Conservation (phyloP, 1,284 basidiomycete species). For the Rhodotorula mucilaginosa region DNA sequence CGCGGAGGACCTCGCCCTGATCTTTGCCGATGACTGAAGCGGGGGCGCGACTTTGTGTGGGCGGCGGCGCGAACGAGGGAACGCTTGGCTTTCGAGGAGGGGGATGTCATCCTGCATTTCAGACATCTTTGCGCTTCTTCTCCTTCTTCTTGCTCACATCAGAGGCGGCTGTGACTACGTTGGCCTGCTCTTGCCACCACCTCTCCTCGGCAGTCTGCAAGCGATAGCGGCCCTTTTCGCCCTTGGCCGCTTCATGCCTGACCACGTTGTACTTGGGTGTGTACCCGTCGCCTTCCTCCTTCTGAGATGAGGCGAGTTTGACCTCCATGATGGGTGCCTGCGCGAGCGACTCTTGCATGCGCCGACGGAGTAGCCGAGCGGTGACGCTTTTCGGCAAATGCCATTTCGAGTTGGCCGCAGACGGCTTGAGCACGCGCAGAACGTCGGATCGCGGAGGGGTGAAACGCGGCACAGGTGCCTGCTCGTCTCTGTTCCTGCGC, state of each 20-base stretch:
- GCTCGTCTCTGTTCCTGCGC: neutral
- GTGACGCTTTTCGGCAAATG: conserved; percentile 33
- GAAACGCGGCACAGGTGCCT: neutral
- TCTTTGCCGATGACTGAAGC: conserved; percentile 27
- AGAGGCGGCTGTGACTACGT: neutral
- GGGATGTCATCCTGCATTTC: neutral
- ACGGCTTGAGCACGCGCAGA: conserved; percentile 11
- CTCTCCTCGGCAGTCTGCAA: conserved; percentile 8
- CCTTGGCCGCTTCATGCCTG: conserved; percentile 4
- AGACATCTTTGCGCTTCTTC: neutral
- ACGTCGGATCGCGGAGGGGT: neutral
- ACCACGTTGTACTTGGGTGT: conserved; percentile 4
- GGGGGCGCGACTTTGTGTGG: too few species aligned
- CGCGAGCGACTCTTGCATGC: conserved; percentile 28
- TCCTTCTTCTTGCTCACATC: neutral
- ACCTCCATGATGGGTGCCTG: conserved; percentile 21
- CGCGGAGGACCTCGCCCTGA: conserved; percentile 37
- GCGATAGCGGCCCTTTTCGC: conserved; percentile 8
- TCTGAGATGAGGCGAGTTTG: neutral
- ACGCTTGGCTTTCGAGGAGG: neutral
- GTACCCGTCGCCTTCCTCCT: neutral
- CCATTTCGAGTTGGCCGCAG: conserved; percentile 23
- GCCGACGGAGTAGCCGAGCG: conserved; percentile 33
- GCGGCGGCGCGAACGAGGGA: too few species aligned
- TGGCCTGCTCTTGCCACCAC: conserved; percentile 13